phyloP scores from a whole-genome alignment of 1,284 basidiomycete species.

The Albatrellus sp. region DNA sequence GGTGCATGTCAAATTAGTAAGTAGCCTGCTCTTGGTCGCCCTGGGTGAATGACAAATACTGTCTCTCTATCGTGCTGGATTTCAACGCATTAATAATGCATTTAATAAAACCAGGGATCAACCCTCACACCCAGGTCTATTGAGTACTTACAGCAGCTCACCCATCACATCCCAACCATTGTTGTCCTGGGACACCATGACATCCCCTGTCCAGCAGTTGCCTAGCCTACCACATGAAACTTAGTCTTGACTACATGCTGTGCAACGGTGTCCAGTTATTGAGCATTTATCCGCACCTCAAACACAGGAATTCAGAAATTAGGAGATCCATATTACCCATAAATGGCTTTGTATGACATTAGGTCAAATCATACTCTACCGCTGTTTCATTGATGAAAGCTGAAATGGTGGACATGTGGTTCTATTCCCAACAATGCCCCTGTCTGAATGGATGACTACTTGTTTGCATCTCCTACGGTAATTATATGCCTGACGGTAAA shows the following conservation, averaged over 20 bases:
- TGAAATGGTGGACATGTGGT: neutral
- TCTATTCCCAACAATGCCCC: neutral
- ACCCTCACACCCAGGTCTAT: conserved; percentile 72
- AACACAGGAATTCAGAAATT: too few relatives aligned
- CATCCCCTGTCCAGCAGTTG: conserved; percentile 61
- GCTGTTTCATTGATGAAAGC: neutral
- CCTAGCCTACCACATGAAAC: neutral
- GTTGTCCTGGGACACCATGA: conserved; percentile 85
- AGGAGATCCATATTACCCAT: too few relatives aligned
- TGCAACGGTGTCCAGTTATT: conserved; percentile 19
- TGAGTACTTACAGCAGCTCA: too few relatives aligned
- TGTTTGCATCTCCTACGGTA: conserved; percentile 45
- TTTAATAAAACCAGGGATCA: conserved; percentile 52
- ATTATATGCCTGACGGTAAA: conserved; percentile 33
- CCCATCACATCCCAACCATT: conserved; percentile 74
- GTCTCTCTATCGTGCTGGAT: neutral
- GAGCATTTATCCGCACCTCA: too few relatives aligned
- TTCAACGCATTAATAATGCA: neutral
- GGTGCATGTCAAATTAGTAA: conserved; percentile 56
- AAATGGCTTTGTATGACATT: neutral
- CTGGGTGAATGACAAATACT: conserved; percentile 69
- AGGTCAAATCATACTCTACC: neutral
- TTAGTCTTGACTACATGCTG: conserved; percentile 1
- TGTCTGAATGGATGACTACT: conserved; percentile 25
- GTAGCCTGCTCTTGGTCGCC: conserved; percentile 90